Base-by-base conservation (phyloP, 2,329 filamentous ascomycete genomes). In the Diplodia corticola region DNA sequence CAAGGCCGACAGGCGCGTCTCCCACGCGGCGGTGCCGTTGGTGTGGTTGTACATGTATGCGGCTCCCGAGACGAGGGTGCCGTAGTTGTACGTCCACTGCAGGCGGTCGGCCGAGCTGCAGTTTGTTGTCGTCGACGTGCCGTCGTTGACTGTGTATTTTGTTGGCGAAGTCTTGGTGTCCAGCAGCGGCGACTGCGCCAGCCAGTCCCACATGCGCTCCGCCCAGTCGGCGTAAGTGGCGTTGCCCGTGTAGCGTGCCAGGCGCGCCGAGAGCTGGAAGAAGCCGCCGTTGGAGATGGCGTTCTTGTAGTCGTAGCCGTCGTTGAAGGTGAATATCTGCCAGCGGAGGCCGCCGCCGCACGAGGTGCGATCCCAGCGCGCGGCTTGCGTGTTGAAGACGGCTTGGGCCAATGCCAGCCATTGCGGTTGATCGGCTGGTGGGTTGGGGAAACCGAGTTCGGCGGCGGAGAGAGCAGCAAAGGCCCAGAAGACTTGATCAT, bases 401-500 rank as follows among this genome's bases (percentile, higher is more conserved):
- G 75, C 75, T 57, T 78, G 76, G 0, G 79, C 80, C 50, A 82
- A 76, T 4, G 77, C 78, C 15, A 82, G 74, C 80, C 80, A 82
- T 30, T 74, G 75, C 2, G 80, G 80, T 49, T 80, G 68, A 50
- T 75, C 75, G 6, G 71, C 54, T 1, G 77, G 76, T 4, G 79
- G 81, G 35, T 77, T 74, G 1, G 78, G 77, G 67, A 82, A 83
- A 49, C 80, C 80, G 65, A 78, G 74, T 69, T 87, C 85, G 12
- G 84, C 84, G 2, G 85, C 85, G 1, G 82, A 80, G 79, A 87
- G 84, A 48, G 83, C 84, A 28, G 82, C 80, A 67, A 85, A 83
- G 2, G 78, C 85, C 85, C 85, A 87, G 71, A 87, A 86, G 9
- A 78, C 80, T 71, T 87, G 85, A 66, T 87, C 85, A 63, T 87